Conservation (phyloP, 805 yeast genomes). For the Metschnikowia koreensis region DNA sequence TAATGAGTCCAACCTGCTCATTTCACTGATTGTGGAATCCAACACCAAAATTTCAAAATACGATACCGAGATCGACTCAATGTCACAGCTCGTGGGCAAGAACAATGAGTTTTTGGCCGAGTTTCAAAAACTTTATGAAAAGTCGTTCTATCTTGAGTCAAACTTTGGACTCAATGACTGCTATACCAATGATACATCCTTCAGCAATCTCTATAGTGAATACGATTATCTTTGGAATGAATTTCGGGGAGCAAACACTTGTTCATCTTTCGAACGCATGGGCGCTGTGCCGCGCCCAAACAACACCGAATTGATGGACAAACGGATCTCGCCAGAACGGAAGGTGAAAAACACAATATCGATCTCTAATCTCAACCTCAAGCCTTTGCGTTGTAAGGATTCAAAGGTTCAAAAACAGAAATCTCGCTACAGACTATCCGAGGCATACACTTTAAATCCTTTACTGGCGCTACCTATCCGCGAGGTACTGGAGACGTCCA, state of each 20-base stretch:
- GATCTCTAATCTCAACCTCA: slow-evolving; percentile 36
- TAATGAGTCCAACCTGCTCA: slow-evolving; percentile 23
- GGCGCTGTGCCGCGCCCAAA: neutral
- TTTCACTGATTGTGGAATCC: slow-evolving; percentile 21
- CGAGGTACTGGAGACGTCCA: slow-evolving; percentile 15
- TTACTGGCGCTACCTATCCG: slow-evolving; percentile 21
- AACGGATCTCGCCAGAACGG: neutral
- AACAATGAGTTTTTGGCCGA: slow-evolving; percentile 26
- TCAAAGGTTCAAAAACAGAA: slow-evolving; percentile 38
- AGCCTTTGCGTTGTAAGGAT: slow-evolving; percentile 38
- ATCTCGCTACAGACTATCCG: slow-evolving; percentile 39
- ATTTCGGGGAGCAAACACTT: slow-evolving; percentile 11
- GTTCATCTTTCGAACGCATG: neutral
- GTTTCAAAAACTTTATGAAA: slow-evolving; percentile 31
- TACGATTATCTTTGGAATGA: slow-evolving; percentile 25
- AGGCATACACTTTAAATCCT: slow-evolving; percentile 39
- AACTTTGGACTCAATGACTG: slow-evolving; percentile 31
- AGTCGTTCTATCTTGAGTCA: slow-evolving; percentile 34
- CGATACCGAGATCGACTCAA: slow-evolving; percentile 31
- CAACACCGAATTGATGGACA: neutral
- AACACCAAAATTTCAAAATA: slow-evolving; percentile 24
- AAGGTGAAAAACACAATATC: slow-evolving; percentile 24
- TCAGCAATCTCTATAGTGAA: slow-evolving; percentile 30
- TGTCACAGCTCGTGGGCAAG: slow-evolving; percentile 21
- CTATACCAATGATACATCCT: slow-evolving; percentile 31